These are phyloP conservation scores for Boletus rubescentipes DNA, from an alignment of 768 basidiomycete genomes.

Conservation along the genomic window DNA sequence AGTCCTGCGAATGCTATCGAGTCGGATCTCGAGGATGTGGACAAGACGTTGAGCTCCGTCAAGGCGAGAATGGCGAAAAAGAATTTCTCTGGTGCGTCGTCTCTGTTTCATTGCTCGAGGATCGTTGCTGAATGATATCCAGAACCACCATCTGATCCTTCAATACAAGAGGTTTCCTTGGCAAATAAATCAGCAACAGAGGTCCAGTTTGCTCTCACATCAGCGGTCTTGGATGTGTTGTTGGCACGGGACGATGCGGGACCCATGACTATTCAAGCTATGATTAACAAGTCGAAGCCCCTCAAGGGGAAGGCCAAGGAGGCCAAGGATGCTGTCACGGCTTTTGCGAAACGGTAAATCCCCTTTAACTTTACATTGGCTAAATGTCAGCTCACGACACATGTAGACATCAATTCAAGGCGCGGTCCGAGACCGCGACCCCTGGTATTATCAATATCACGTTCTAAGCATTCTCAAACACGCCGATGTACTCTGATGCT, in stretches of 20 bases:
- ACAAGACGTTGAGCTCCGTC: conserved; percentile 6
- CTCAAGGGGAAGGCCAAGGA: conserved; percentile 3
- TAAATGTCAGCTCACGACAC: conserved; percentile 6
- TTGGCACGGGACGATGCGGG: conserved; percentile 13
- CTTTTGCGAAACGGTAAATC: conserved; percentile 19
- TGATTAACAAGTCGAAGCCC: conserved; percentile 1
- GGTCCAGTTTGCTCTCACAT: not conserved
- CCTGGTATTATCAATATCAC: conserved; percentile 20
- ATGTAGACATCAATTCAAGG: conserved; percentile 20
- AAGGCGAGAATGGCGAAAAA: conserved; percentile 20
- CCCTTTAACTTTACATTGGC: not conserved
- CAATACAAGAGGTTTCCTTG: not conserved
- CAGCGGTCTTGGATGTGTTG: conserved; percentile 10
- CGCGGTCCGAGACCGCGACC: not conserved
- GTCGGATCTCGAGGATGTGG: conserved; percentile 18
- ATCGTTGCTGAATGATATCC: not conserved
- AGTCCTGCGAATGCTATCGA: conserved; percentile 3
- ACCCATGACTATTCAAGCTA: conserved; percentile 15
- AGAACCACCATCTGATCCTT: conserved; percentile 11
- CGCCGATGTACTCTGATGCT: not conserved
- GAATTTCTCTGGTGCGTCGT: conserved; percentile 19
- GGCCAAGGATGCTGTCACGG: not conserved
- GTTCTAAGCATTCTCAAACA: conserved; percentile 16
- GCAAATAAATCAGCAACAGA: conserved; percentile 2
- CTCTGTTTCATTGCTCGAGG: not conserved